phyloP scores from a whole-genome alignment of 2,329 filamentous ascomycete genomes.

The Colletotrichum sp. region DNA sequence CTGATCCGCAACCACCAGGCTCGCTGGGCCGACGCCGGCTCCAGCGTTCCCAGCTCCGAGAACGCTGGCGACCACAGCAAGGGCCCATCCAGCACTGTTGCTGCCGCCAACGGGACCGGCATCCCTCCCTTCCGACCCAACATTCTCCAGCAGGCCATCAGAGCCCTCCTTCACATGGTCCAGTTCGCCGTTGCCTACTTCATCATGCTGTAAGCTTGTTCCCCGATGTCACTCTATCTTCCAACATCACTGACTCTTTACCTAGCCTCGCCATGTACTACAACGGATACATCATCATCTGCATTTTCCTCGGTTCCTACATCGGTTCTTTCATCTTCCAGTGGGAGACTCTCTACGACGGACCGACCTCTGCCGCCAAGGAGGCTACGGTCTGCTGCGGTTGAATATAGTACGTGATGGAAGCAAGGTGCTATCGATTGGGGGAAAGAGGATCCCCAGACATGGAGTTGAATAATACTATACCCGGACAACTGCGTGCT shows the following conservation, averaged over 20 bases:
- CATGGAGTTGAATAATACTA: background rate
- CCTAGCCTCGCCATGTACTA: constrained; percentile 61
- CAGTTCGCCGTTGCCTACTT: constrained; percentile 81
- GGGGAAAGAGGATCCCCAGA: background rate
- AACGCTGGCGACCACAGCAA: background rate
- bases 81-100: background rate
- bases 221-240: background rate
- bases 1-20: constrained; percentile 58
- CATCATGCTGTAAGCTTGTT: constrained; percentile 65
- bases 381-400: constrained; percentile 48
- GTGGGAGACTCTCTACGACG: constrained; percentile 61
- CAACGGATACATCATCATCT: constrained; percentile 80
- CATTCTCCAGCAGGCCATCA: constrained; percentile 67
- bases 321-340: constrained; percentile 76
- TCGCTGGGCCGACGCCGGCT: constrained; percentile 21
- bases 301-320: constrained; percentile 78
- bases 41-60: background rate
- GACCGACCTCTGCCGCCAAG: constrained; percentile 37
- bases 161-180: constrained; percentile 70
- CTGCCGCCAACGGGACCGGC: background rate
- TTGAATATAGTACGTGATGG: constrained; percentile 23
- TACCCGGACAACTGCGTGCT: background rate
- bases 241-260: background rate
- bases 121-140: constrained; percentile 58
- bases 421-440: background rate